phyloP scores from a whole-genome alignment of 192 early-diverging fungal genomes.

The Coemansia sp. region DNA sequence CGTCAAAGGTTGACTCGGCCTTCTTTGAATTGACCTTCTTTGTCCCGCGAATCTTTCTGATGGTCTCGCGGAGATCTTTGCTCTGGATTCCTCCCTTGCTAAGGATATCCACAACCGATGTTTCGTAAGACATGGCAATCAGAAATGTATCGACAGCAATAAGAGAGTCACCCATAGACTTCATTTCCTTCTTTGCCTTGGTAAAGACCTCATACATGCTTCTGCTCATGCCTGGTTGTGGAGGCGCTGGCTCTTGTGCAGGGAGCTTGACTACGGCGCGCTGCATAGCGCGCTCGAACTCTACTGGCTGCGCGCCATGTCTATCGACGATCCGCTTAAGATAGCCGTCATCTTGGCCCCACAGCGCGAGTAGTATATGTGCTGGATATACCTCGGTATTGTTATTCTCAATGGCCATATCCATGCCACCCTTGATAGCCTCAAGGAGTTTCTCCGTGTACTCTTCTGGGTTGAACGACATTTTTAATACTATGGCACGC shows the following conservation, averaged over 20 bases:
- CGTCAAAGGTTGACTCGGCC: slow-evolving; percentile 88
- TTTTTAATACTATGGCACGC: too few species aligned
- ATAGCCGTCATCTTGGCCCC: slow-evolving; percentile 82
- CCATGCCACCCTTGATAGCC: slow-evolving; percentile 61
- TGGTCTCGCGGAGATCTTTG: slow-evolving; percentile 71
- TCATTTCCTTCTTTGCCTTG: slow-evolving; percentile 77
- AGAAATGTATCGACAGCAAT: slow-evolving; percentile 88
- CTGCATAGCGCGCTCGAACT: slow-evolving; percentile 78
- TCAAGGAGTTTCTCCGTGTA: slow-evolving; percentile 89
- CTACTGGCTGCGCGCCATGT: slow-evolving; percentile 75
- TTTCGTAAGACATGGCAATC: slow-evolving; percentile 75
- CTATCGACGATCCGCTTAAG: slow-evolving; percentile 77
- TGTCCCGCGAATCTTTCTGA: slow-evolving; percentile 76
- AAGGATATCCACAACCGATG: slow-evolving; percentile 62
- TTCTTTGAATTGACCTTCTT: slow-evolving; percentile 80
- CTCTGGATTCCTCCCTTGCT: slow-evolving; percentile 66
- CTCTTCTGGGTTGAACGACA: slow-evolving; percentile 61
- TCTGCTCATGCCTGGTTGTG: slow-evolving; percentile 65
- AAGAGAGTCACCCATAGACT: slow-evolving; percentile 85
- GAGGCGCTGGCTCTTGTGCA: slow-evolving; percentile 82
- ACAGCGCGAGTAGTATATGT: slow-evolving; percentile 78
- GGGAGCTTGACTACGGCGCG: slow-evolving; percentile 76
- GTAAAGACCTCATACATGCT: slow-evolving; percentile 64
- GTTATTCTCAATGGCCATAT: slow-evolving; percentile 70
- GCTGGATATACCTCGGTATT: slow-evolving; percentile 77